These are phyloP conservation scores for Cytospora schulzeri DNA, from an alignment of 2,329 filamentous ascomycete species.

Conservation along the genomic window DNA sequence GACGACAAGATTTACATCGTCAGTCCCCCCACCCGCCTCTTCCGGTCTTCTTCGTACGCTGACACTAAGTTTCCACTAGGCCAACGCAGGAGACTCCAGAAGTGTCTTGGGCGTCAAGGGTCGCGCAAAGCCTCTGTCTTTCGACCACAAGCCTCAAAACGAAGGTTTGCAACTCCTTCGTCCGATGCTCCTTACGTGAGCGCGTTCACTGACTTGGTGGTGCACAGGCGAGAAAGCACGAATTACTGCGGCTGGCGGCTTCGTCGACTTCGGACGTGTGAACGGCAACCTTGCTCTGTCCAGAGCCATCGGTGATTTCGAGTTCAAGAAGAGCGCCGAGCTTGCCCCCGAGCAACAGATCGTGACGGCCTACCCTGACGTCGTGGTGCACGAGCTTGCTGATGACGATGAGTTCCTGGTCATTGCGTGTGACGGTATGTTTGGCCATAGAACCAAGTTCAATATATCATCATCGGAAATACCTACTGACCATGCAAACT, in stretches of 20 bases:
- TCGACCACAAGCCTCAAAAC: conserved; percentile 98
- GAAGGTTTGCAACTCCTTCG: conserved; percentile 65
- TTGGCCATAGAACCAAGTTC: background rate
- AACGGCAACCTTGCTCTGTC: conserved; percentile 97
- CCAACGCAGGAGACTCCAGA: conserved; percentile 95
- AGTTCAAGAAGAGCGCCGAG: conserved; percentile 99
- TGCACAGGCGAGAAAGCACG: conserved; percentile 86
- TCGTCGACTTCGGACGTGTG: conserved; percentile 97
- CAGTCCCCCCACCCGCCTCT: conserved; percentile 48
- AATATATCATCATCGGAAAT: background rate
- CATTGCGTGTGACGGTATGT: conserved; percentile 85
- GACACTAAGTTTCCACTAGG: conserved; percentile 56
- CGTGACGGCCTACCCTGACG: conserved; percentile 94
- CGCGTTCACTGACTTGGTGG: conserved; percentile 28
- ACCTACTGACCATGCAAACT: background rate
- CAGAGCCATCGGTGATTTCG: conserved; percentile 96
- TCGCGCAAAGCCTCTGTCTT: conserved; percentile 95
- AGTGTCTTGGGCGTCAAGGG: conserved; percentile 95
- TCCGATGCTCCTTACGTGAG: background rate
- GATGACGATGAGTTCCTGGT: conserved; percentile 96
- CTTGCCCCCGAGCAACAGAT: conserved; percentile 98
- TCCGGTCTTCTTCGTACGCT: conserved; percentile 23
- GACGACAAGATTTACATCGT: conserved; percentile 94
- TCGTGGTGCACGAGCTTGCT: conserved; percentile 84
- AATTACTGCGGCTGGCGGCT: conserved; percentile 93